phyloP scores from a whole-genome alignment of 2,329 filamentous ascomycete species.

The Penicillium hesseltinei region DNA sequence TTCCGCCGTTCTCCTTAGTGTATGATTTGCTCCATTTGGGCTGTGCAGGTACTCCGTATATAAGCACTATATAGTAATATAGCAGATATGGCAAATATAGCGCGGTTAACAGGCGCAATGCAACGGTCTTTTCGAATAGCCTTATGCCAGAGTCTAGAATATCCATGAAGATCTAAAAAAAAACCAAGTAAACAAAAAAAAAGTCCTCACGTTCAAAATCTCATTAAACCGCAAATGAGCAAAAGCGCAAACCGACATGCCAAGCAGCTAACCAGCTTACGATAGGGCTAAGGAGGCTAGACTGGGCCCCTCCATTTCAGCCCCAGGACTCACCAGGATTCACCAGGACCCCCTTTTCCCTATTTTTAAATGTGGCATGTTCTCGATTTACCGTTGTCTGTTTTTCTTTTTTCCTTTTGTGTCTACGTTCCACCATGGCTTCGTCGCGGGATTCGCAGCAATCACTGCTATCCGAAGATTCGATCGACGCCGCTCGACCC shows the following conservation, averaged over 20 bases:
- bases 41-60: neutral
- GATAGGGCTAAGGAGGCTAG: neutral
- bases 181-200: neutral
- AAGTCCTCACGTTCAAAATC: neutral
- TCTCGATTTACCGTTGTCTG: neutral
- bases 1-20: neutral
- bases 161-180: neutral
- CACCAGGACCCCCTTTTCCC: neutral
- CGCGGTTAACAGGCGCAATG: neutral
- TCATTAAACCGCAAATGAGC: neutral
- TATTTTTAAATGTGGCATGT: neutral
- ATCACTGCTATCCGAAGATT: conserved; percentile 15
- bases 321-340: neutral
- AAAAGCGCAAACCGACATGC: neutral
- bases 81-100: neutral
- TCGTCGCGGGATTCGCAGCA: conserved; percentile 18
- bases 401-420: neutral
- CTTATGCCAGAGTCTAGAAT: neutral
- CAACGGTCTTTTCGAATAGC: neutral
- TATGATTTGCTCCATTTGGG: neutral
- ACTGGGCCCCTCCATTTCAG: neutral
- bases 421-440: conserved; percentile 8
- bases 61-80: neutral
- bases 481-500: conserved; percentile 12
- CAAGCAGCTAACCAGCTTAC: neutral